phyloP scores from a whole-genome alignment of 1,284 basidiomycete species.

The Rhodotorula sp. region DNA sequence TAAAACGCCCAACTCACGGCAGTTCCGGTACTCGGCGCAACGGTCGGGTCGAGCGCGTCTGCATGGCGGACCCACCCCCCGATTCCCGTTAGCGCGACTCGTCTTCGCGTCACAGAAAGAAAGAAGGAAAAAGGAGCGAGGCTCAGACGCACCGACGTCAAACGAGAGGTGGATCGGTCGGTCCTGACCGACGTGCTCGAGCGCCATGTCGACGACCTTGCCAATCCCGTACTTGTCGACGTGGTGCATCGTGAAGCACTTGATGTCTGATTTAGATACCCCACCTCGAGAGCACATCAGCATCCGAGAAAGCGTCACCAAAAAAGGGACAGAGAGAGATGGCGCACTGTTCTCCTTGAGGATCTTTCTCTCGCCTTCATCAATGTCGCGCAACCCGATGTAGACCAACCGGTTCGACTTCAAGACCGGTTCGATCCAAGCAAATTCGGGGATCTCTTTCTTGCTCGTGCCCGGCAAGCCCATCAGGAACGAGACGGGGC shows the following conservation, averaged over 20 bases:
- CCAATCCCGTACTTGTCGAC: slow-evolving; percentile 97
- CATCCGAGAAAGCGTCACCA: too few relatives aligned
- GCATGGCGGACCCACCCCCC: too few relatives aligned
- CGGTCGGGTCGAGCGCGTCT: slow-evolving; percentile 67
- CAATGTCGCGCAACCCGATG: slow-evolving; percentile 93
- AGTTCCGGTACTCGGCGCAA: slow-evolving; percentile 93
- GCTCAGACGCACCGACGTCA: slow-evolving; percentile 64
- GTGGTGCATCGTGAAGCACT: slow-evolving; percentile 96
- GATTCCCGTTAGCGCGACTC: slow-evolving; percentile 49
- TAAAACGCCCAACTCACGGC: slow-evolving; percentile 54
- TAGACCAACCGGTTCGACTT: slow-evolving; percentile 76
- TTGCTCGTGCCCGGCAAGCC: slow-evolving; percentile 47
- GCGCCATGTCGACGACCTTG: slow-evolving; percentile 88
- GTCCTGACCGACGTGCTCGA: slow-evolving; percentile 85
- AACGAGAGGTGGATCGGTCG: slow-evolving; percentile 92
- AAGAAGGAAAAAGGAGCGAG: background rate
- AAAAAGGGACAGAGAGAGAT: too few relatives aligned
- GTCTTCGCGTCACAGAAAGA: background rate
- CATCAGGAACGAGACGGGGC: slow-evolving; percentile 89
- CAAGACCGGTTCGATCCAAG: slow-evolving; percentile 75
- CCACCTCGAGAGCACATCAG: too few relatives aligned
- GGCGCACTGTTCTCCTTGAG: slow-evolving; percentile 65
- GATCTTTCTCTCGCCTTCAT: slow-evolving; percentile 83
- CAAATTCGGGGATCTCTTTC: slow-evolving; percentile 58
- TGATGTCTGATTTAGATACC: too few relatives aligned